Base-by-base conservation (phyloP, 164 flowering plant species). In the Paratinospora sagittata region DNA sequence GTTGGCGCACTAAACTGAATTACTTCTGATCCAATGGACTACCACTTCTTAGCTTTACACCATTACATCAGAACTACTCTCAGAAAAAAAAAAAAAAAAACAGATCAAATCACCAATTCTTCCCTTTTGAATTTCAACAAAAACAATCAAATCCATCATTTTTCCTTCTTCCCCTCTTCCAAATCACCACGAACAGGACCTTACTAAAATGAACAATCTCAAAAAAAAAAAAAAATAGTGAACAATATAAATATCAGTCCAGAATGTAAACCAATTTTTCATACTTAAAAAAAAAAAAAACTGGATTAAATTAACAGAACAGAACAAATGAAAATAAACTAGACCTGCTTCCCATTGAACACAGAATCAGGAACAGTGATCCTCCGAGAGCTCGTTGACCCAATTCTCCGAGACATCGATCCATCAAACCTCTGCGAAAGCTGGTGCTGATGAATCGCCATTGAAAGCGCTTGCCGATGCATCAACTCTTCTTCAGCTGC, bases 401-500 rank as follows among this genome's bases (percentile, higher is more conserved):
- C 95, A 17, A 87, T 81, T 63, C 95, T 72, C 33, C 89, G 71
- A 2, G 95, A 90, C 87, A 88, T 85, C 45, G 95, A 90, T 58
- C 95, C 95, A 0, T 88, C 90, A 57, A 88, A 86, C 71, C 91
- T 77, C 82, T 87, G 90, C 3, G 90, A 87, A 57, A 84, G 69
- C 65, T 84, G 87, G 70, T 84, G 90, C 79, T 90, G 95, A 3
- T 90, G 92, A 70, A 90, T 77, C 3, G 95, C 95, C 92, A 88
- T 85, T 0, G 92, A 84, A 65, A 90, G 61, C 17, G 92, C 92
- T 72, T 85, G 91, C 36, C 81, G 70, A 68, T 86, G 89, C 78
- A 89, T 61, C 0, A 81, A 70, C 77, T 89, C 90, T 43, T 89
- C 93, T 21, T 88, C 34, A 30, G 34, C 87, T 9, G 81, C 77